phyloP scores from a whole-genome alignment of 805 yeast genomes.

The Scheffersomyces coipomensis region DNA sequence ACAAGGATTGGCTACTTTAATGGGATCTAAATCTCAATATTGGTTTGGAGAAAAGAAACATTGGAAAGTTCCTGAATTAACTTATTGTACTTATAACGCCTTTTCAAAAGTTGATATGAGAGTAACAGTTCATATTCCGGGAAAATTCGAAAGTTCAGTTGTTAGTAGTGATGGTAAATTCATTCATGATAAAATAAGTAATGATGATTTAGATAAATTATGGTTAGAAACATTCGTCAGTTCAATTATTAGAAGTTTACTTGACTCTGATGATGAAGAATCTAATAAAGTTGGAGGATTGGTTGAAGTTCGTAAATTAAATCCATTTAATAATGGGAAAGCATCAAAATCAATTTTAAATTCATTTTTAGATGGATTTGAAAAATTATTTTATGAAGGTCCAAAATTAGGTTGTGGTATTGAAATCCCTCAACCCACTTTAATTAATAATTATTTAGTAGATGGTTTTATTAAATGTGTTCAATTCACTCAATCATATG shows the following conservation, averaged over 20 bases:
- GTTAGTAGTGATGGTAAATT: constrained; percentile 53
- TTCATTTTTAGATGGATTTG: constrained; percentile 63
- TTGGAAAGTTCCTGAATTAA: constrained; percentile 70
- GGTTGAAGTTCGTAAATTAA: constrained; percentile 80
- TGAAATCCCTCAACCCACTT: constrained; percentile 67
- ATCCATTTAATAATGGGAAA: constrained; percentile 60
- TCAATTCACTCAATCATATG: constrained; percentile 63
- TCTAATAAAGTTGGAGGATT: constrained; percentile 50
- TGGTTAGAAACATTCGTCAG: constrained; percentile 59
- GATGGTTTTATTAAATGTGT: constrained; percentile 69
- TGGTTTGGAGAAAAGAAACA: constrained; percentile 79
- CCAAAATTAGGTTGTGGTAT: constrained; percentile 62
- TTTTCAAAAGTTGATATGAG: constrained; percentile 66
- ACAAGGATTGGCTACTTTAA: constrained; percentile 63
- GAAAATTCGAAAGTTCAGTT: constrained; percentile 58
- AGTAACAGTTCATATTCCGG: constrained; percentile 74
- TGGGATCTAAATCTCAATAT: constrained; percentile 56
- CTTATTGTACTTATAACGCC: constrained; percentile 64
- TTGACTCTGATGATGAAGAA: constrained; percentile 72
- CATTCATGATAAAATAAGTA: constrained; percentile 46
- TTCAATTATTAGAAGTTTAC: constrained; percentile 71
- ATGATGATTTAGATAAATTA: constrained; percentile 52
- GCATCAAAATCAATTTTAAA: constrained; percentile 41
- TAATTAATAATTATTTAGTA: constrained; percentile 65
- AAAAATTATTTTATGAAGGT: constrained; percentile 64